Evolutionary conservation across 495 filamentous ascomycete species (phyloP).

Genomic region (Podospora pseudoanserina): DNA sequence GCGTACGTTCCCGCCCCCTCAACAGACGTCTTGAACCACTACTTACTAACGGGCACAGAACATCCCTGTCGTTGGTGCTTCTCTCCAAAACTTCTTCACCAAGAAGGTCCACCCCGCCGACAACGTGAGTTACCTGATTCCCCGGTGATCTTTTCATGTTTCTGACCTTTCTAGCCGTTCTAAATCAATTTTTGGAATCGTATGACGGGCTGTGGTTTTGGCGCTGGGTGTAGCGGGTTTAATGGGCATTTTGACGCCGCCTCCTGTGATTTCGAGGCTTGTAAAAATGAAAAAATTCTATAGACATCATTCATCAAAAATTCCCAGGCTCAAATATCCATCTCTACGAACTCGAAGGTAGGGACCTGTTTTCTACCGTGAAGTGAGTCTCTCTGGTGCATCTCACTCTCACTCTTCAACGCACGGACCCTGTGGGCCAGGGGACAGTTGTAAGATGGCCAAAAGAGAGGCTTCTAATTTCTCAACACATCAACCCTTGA

Average conservation of each 20-base stretch:
- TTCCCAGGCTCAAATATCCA: background rate
- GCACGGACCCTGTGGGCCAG: slow-evolving; percentile 9
- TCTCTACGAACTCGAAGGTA: background rate
- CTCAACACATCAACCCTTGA: background rate
- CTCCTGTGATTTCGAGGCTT: slow-evolving; percentile 4
- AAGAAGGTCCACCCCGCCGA: slow-evolving; percentile 55
- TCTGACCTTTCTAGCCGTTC: slow-evolving; percentile 37
- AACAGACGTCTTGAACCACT: background rate
- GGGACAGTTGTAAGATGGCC: slow-evolving; percentile 5
- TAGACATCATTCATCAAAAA: slow-evolving; percentile 5
- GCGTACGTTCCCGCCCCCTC: slow-evolving; percentile 21
- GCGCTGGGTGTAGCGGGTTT: slow-evolving; percentile 13
- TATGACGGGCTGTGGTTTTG: slow-evolving; percentile 10
- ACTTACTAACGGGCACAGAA: slow-evolving; percentile 40
- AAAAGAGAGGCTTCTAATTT: background rate
- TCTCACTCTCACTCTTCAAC: background rate
- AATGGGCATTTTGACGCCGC: slow-evolving; percentile 11
- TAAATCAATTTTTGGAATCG: slow-evolving; percentile 26
- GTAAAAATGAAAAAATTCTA: slow-evolving; percentile 9
- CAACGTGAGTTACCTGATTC: slow-evolving; percentile 42
- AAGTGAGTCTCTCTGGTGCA: background rate
- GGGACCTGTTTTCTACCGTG: no score
- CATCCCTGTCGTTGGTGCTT: slow-evolving; percentile 46
- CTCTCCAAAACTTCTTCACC: slow-evolving; percentile 36
- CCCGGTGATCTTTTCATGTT: background rate